Percentiles rank a stretch among this genome's conserved stretches.
Evolutionary conservation across 192 early-diverging fungal genomes (phyloP).

Genomic region (Mortierella hygrophila): DNA sequence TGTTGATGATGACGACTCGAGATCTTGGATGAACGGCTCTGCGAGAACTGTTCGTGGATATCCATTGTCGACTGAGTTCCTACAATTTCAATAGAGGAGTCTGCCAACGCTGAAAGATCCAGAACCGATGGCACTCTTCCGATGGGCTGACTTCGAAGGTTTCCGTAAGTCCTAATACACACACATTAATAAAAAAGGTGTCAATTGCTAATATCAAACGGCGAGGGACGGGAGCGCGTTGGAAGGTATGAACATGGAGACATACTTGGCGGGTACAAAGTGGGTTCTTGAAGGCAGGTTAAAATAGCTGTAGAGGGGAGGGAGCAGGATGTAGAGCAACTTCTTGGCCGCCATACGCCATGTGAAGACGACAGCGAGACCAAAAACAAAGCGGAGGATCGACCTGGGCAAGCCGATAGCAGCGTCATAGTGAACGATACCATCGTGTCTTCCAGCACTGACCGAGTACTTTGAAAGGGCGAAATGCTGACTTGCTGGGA

Average conservation of each 20-base stretch:
- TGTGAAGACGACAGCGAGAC: conserved; percentile 62
- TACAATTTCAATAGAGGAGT: conserved; percentile 59
- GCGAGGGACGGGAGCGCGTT: too few species aligned
- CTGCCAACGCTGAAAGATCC: conserved; percentile 45
- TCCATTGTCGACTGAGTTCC: conserved; percentile 67
- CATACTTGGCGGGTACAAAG: conserved; percentile 52
- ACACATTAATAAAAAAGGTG: background rate
- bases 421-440: conserved; percentile 45
- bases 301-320: conserved; percentile 65
- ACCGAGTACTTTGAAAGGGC: conserved; percentile 33
- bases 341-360: conserved; percentile 67
- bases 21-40: conserved; percentile 33
- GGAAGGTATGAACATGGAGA: background rate
- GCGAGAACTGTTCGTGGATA: conserved; percentile 60
- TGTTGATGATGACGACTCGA: background rate
- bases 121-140: conserved; percentile 48
- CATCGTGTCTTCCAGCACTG: conserved; percentile 26
- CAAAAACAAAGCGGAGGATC: conserved; percentile 53
- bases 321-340: conserved; percentile 59
- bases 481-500: conserved; percentile 51
- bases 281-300: conserved; percentile 62
- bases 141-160: conserved; percentile 46
- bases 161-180: conserved; percentile 39
- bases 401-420: conserved; percentile 27
- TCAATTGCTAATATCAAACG: background rate